A percentile compares a stretch with the other conserved stretches of the same genome.
phyloP scores from a whole-genome alignment of 805 yeast species.

The Zygotorulaspora florentina region DNA sequence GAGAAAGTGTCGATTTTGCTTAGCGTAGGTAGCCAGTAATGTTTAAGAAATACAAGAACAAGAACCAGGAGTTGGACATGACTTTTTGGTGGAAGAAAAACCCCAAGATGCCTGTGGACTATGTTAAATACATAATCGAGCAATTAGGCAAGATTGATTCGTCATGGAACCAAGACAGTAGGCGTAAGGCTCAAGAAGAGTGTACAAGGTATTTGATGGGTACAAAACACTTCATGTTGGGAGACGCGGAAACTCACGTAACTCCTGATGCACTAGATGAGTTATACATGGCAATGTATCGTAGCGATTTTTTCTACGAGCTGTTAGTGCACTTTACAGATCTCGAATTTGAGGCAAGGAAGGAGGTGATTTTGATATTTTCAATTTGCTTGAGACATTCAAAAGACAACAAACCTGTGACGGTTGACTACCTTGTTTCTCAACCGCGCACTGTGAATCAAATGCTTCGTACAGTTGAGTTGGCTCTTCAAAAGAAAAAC shows the following conservation, averaged over 20 bases:
- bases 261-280: constrained; percentile 71
- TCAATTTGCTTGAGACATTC: constrained; percentile 74
- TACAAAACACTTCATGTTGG: constrained; percentile 60
- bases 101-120: constrained; percentile 85
- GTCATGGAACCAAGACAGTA: constrained; percentile 31
- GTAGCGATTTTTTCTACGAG: constrained; percentile 61
- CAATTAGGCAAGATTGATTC: constrained; percentile 59
- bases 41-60: constrained; percentile 29
- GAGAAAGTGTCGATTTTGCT: too few species aligned
- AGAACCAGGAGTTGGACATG: constrained; percentile 46
- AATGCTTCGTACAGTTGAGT: constrained; percentile 69
- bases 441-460: constrained; percentile 61
- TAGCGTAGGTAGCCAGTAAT: constrained; percentile 5
- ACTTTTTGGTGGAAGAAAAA: constrained; percentile 87
- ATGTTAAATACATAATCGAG: constrained; percentile 71
- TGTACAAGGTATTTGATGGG: constrained; percentile 60
- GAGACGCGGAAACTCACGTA: constrained; percentile 48
- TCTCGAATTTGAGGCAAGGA: constrained; percentile 85
- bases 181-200: constrained; percentile 63
- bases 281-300: constrained; percentile 75
- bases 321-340: constrained; percentile 56
- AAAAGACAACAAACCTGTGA: constrained; percentile 72
- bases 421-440: constrained; percentile 74
- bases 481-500: constrained; percentile 34
- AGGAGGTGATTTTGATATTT: constrained; percentile 72